Base-by-base conservation (phyloP, 2,329 filamentous ascomycete genomes). In the Albifimbria verrucaria region DNA sequence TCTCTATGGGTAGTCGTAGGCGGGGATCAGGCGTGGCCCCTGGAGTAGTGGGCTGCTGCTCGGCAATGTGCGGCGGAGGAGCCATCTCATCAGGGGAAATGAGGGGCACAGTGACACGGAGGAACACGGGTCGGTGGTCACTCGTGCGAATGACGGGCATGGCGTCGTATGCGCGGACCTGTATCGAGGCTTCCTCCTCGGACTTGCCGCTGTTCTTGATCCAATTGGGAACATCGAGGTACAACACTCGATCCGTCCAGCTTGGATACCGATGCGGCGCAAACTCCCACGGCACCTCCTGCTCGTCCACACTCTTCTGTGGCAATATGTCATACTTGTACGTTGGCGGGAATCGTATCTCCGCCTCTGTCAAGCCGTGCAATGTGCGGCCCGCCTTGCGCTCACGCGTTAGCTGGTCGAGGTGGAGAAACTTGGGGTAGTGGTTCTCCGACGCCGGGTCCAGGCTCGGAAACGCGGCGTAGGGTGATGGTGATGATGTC, bases 171-270 rank as follows among this genome's bases (percentile, higher is more conserved):
- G 84, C 76, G 22, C 74, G 70, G n/a, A 90, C 78, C 7, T 75
- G 67, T 32, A 84, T 72, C 28, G 64, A 62, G 10, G 61, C 61
- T 4, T 57, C 51, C 46, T 64, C 15, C n/a, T n/a, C 49, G 18
- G 52, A 32, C 15, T 48, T 25, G 58, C 53, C 18, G 51, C 52
- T 42, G 49, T 58, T 67, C 63, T 69, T 69, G 39, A 77, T 65
- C 79, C 81, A 85, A 21, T 69, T 68, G 20, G 81, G 83, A 21
- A 80, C 72, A 49, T 88, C 82, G 3, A 93, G 76, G 69, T 86
- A 97, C 20, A 97, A 75, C 20, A 97, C 87, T 3, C 94, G 85
- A 70, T 97, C 94, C 63, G 92, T 96, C 94, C 93, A 97, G 64
- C 87, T 87, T 1, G 94, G 92, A 80, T 90, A 95, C 45, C 94